These are phyloP conservation scores for Phytophthora melonis DNA, from an alignment of 352 stramenopile species.

Conservation along the genomic window DNA sequence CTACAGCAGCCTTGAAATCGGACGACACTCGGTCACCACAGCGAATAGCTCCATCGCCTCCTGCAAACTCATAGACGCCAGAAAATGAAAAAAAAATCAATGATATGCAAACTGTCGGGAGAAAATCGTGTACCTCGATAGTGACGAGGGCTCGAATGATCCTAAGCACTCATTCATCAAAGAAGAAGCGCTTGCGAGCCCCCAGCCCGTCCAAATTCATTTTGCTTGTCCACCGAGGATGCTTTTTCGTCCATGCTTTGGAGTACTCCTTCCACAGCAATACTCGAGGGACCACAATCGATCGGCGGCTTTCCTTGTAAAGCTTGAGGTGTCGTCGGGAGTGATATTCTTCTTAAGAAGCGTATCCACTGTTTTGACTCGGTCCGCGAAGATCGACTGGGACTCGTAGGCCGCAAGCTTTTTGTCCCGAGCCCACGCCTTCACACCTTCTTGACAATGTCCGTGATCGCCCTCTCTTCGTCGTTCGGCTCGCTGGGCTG, in stretches of 20 bases:
- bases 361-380: not conserved
- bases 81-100: not conserved
- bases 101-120: not conserved
- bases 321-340: not conserved
- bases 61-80: slow-evolving; percentile 23
- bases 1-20: slow-evolving; percentile 23
- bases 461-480: not conserved
- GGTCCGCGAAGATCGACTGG: not conserved
- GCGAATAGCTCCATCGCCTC: slow-evolving; percentile 7
- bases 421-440: not conserved
- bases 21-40: slow-evolving; percentile 42
- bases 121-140: not conserved
- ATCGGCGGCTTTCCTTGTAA: too few species aligned
- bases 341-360: not conserved
- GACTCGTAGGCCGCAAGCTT: not conserved
- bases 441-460: not conserved
- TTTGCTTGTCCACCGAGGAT: too few species aligned
- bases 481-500: not conserved
- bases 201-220: too few species aligned
- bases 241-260: too few species aligned
- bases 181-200: too few species aligned
- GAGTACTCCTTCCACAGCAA: too few species aligned
- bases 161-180: too few species aligned
- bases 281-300: too few species aligned
- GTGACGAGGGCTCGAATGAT: too few species aligned